Base-by-base conservation (phyloP, 202 grass and related monocot species). In the Schoenoplectus tabernaemontani region DNA sequence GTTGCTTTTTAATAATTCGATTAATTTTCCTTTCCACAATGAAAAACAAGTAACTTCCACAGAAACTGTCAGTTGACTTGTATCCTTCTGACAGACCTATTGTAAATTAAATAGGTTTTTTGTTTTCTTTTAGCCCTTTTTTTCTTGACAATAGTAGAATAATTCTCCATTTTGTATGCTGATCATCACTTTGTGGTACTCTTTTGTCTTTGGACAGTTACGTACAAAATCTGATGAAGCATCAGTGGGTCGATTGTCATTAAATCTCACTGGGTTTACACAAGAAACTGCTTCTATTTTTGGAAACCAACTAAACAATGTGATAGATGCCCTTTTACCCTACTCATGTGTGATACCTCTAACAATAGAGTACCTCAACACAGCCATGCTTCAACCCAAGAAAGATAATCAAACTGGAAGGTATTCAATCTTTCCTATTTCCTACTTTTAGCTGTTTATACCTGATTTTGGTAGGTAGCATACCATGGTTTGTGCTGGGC, bases 361-460 rank as follows among this genome's bases (percentile, higher is more conserved):
- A 47, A 91, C 96, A 77, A 82, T 99, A 46, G 92, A 96, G 32
- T 99, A 91, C 82, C 86, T 99, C 28, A 99, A 99, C 82, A 82
- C 75, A 66, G 85, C 90, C 3, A 88, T 81, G 59, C 79, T 99
- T 83, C 92, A 93, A 56, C 96, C 96, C 47, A 91, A 87, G 83
- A 99, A 95, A 83, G 84, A 93, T 51, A 98, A 98, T 77, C 76
- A 92, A 50, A 89, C 90, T 69, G 96, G 96, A 96, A 99, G 96
- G 96, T 96, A 82, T 0, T 5, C n/a, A 43, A 60, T 67, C 4
- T 1, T 85, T 15, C 67, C 66, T 19, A 2, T 53, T n/a, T 51
- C 34, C 15, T 74, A 17, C 38, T 13, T 38, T 73, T 39, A 42
- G 26, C 15, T 34, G 44, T 2, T 33, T 73, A 53, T 34, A 0